Evolutionary conservation across 108 stramenopile species (phyloP).

Genomic region (Pseudonitzschia multiseries): DNA sequence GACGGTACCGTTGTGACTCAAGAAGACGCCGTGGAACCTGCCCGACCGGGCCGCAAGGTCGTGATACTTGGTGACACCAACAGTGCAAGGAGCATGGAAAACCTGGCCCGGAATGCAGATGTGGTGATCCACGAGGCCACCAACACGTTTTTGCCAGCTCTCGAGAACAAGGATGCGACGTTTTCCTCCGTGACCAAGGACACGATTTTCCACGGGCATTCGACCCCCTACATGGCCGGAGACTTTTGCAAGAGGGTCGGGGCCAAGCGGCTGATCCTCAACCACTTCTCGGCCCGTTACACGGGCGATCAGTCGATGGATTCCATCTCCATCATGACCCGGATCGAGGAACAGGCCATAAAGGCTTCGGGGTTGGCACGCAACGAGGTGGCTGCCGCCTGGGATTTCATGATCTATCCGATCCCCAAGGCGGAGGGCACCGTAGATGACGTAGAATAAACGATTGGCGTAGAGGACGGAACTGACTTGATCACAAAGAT

Average conservation of each 20-base stretch:
- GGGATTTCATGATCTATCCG: conserved; percentile 50
- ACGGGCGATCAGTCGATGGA: conserved; percentile 78
- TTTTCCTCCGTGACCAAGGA: conserved; percentile 56
- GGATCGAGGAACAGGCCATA: conserved; percentile 81
- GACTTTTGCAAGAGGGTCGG: conserved; percentile 63
- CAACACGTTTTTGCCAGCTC: conserved; percentile 68
- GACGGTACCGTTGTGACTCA: conserved; percentile 84
- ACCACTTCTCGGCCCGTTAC: conserved; percentile 84
- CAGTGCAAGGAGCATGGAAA: conserved; percentile 40
- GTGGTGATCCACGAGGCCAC: conserved; percentile 92
- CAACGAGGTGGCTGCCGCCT: conserved; percentile 73
- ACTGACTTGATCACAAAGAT: neutral
- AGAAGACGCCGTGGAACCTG: conserved; percentile 81
- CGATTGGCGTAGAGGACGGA: neutral
- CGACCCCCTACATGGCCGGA: conserved; percentile 84
- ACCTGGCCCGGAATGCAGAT: conserved; percentile 72
- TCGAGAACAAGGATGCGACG: conserved; percentile 61
- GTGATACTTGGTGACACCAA: conserved; percentile 77
- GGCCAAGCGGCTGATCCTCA: conserved; percentile 78
- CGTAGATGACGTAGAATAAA: neutral
- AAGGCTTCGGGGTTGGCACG: conserved; percentile 61
- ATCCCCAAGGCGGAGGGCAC: conserved; percentile 1
- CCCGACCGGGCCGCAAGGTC: conserved; percentile 86
- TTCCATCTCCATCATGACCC: conserved; percentile 77
- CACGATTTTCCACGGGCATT: conserved; percentile 83